These are phyloP conservation scores for Penstemon newberryi DNA, from an alignment of 257 asterid genomes.

Conservation along the genomic window DNA sequence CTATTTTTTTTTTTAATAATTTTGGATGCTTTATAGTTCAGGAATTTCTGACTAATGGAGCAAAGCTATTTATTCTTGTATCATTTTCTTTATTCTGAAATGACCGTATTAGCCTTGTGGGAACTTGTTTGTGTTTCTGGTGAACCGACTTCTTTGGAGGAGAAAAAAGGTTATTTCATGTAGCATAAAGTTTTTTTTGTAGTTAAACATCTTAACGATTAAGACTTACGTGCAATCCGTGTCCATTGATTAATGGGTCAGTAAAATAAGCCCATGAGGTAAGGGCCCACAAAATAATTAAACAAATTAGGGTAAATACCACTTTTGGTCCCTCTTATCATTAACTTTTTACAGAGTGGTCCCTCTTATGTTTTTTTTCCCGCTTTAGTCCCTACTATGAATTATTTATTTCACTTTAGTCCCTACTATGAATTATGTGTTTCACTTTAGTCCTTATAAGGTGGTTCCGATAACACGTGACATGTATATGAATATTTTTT, in stretches of 20 bases:
- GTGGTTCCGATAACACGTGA: too few relatives aligned
- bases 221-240: conserved; percentile 3
- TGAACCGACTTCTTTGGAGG: neutral
- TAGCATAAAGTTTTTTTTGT: neutral
- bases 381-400: too few relatives aligned
- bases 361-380: too few relatives aligned
- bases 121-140: neutral
- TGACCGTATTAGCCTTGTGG: conserved; percentile 20
- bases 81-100: neutral
- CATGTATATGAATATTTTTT: too few relatives aligned
- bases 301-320: too few relatives aligned
- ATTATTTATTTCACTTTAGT: too few relatives aligned
- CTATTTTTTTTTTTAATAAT: neutral
- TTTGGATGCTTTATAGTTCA: conserved; percentile 35
- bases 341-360: too few relatives aligned
- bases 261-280: too few relatives aligned
- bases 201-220: conserved; percentile 18
- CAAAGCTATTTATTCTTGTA: conserved; percentile 21
- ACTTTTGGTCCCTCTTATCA: too few relatives aligned
- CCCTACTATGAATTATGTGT: too few relatives aligned
- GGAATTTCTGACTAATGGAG: conserved; percentile 28
- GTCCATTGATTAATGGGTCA: neutral
- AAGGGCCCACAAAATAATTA: too few relatives aligned
- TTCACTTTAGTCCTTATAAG: too few relatives aligned
- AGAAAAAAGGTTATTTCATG: conserved; percentile 8